Base-by-base conservation (phyloP, 2,329 filamentous ascomycete genomes). In the Sarocladiaceae sp. region DNA sequence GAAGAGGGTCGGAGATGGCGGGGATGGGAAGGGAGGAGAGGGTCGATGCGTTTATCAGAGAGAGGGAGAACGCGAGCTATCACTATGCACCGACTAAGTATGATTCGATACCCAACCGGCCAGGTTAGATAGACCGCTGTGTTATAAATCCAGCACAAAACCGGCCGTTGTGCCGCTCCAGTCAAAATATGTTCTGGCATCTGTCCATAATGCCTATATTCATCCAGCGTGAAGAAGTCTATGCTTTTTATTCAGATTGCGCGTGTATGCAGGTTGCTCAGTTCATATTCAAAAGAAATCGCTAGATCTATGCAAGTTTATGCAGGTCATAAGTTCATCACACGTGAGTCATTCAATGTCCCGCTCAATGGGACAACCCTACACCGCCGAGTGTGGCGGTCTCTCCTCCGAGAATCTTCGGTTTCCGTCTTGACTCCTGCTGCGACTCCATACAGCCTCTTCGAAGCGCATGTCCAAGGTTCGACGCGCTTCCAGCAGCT, bases 1-100 rank as follows among this genome's bases (percentile, higher is more conserved):
- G 70, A 47, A 72, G 75, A 10, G 33, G 27, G 55, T 62, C 72
- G 53, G 68, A 78, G 45, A 67, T 72, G 48, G 69, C 72, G 42
- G 65, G 73, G 29, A 59, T 75, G 58, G 67, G 65, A 55, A 71
- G 76, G 44, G 75, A 85, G 49, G 80, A 82, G 55, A 74, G 88
- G 43, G 82, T 97, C 31, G 77, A 88, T 52, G 80, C 69, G 45
- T 97, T 97, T 57, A 52, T 97, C 47, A 78, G 80, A 55, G 79
- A 85, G 13, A 26, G 49, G 12, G 48, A 51, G 20, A 39, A 41
- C 37, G 37, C 37, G n/a, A 41, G 19, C 20, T 41, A 41, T 19
- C 15, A n/a, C 4, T 41, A 27, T 15, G 37, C 19, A 9, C 37
- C 37, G 4, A n/a, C 4, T 6, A 41, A 41, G 37, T 41, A 41